Base-by-base conservation (phyloP, 805 yeast genomes). In the Wickerhamomyces hampshirensis region DNA sequence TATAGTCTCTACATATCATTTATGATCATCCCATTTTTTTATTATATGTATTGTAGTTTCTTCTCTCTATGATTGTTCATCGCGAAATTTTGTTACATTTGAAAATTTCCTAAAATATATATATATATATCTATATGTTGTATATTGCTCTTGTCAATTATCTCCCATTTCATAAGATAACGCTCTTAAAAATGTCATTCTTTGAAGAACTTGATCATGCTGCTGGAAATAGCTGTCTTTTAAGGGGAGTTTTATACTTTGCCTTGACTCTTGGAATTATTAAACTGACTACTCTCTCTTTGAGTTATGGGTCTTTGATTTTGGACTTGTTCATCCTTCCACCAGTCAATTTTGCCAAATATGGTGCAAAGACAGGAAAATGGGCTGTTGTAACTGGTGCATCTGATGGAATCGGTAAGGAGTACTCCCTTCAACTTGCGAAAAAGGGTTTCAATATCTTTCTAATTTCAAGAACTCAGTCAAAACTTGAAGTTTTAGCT, bases 301-400 rank as follows among this genome's bases (percentile, higher is more conserved):
- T 83, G 40, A 71, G 80, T 41, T 64, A 73, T 34, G 42, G 58
- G 6, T 60, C 87, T 2, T 51, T 84, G 42, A 27, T 84, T n/a
- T 48, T 68, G 15, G 89, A 84, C 44, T 58, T 80, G 33, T 82
- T 77, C 53, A 40, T 85, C 18, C 65, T 82, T 23, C 87, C 91
- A 23, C 63, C 79, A 6, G 77, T 60, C 18, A 53, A 66, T 50
- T 80, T 71, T 52, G 53, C 58, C 28, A 79, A 76, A 56, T 88
- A 88, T 54, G 96, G 96, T n/a, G 82, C 91, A 18, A 67, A 68
- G 42, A 34, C 46, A 11, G 83, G 82, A 18, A 68, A 74, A 28
- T 93, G 96, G 91, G 96, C 97, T n/a, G 84, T 93, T 23, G 75
- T 93, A 13, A 93, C 98, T 6, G 98, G 98, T 40, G 94, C 97